Base-by-base conservation (phyloP, 352 stramenopile species). In the Pythium graminicola region DNA sequence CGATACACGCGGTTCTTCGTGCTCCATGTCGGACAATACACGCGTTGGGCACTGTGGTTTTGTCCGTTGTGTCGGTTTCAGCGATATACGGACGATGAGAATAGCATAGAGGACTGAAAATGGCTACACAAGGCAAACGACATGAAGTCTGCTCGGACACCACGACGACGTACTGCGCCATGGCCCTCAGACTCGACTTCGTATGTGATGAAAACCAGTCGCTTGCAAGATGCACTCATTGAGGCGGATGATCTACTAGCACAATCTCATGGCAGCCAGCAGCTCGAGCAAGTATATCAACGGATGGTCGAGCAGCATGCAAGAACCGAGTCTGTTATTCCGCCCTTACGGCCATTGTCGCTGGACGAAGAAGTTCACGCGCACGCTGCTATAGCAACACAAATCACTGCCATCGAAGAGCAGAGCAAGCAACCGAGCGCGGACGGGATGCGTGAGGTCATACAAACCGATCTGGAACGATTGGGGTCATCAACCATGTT, bases 221-320 rank as follows among this genome's bases (percentile, higher is more conserved):
- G 63, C 1, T 59, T 70, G 16, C 63, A 62, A 11, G 49, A 58
- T 23, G 59, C 54, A 4, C 49, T 70, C 19, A 38, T 9, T 1
- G 49, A 64, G 6, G 51, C 62, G 7, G 45, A 62, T 19, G 49
- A n/a, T 13, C 5, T 36, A 5, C 14, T 36, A 14, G 6, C 8
- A 22, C 13, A 24, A 2, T 43, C 36, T 24, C 36, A 23, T n/a
- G n/a, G n/a, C n/a, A n/a, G n/a, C n/a, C n/a, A n/a, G n/a, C n/a
- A 20, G 20, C 42, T 53, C 14, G 42, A 53, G 9, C 23, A 31
- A 35, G 14, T 48, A 9, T 46, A 23, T 24, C 17, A 46, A 17
- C 42, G 43, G 2, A 47, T 46, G 11, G 24, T 33, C n/a, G 7
- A 51, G 13, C 17, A 5, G 10, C 6, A 7, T 17, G 13, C 14